Evolutionary conservation across 164 flowering plant species (phyloP).

Genomic region (Berberis thunbergii): DNA sequence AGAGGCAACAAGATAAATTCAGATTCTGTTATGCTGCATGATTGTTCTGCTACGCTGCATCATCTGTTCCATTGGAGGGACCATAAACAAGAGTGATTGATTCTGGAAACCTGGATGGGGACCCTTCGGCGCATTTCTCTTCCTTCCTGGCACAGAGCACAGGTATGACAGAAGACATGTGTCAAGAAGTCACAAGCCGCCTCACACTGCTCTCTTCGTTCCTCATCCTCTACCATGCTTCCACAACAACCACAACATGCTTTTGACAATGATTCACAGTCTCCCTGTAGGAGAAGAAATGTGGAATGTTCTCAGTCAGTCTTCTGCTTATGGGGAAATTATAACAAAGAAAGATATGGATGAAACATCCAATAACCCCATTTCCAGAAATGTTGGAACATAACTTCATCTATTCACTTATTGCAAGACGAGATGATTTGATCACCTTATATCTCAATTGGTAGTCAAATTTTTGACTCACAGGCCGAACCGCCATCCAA

Average conservation of each 20-base stretch:
- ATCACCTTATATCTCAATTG: too few relatives aligned
- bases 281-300: constrained; percentile 44
- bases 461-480: too few relatives aligned
- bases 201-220: constrained; percentile 67
- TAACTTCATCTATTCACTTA: too few relatives aligned
- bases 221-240: constrained; percentile 53
- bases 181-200: constrained; percentile 73
- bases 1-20: neutral
- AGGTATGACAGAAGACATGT: constrained; percentile 67
- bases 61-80: constrained; percentile 67
- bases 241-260: constrained; percentile 70
- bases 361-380: too few relatives aligned
- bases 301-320: too few relatives aligned
- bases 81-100: constrained; percentile 60
- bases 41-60: neutral
- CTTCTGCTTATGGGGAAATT: too few relatives aligned
- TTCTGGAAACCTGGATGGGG: constrained; percentile 75
- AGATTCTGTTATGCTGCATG: constrained; percentile 51
- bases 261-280: constrained; percentile 64
- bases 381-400: too few relatives aligned
- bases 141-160: constrained; percentile 94
- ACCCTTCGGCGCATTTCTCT: constrained; percentile 84
- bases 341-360: too few relatives aligned
- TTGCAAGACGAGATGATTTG: too few relatives aligned
- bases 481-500: too few relatives aligned